Percentiles rank a stretch among this genome's conserved stretches.
phyloP scores from a whole-genome alignment of 371 early-diverging fungal genomes.

The Circinella minor region DNA sequence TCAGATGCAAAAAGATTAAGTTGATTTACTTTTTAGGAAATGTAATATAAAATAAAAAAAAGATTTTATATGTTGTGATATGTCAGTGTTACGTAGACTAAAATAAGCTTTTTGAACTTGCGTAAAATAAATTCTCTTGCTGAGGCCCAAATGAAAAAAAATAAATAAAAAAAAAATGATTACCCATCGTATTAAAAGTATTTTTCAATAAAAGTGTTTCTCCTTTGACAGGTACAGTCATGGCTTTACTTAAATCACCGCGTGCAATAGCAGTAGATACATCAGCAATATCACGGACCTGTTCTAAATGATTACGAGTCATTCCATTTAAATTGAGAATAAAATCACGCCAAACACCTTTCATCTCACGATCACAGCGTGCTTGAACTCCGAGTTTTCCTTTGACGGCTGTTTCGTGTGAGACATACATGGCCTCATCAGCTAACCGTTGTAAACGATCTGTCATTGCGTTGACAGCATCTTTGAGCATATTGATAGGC shows the following conservation, averaged over 20 bases:
- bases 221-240: constrained; percentile 70
- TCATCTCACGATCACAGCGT: constrained; percentile 53
- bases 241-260: constrained; percentile 73
- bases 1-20: constrained; percentile 57
- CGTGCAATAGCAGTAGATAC: constrained; percentile 75
- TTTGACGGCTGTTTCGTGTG: constrained; percentile 67
- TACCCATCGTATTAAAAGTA: constrained; percentile 79
- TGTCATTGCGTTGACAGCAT: constrained; percentile 72
- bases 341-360: constrained; percentile 77
- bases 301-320: constrained; percentile 69
- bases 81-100: background rate
- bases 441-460: constrained; percentile 60
- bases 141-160: too few relatives aligned
- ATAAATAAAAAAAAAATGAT: constrained; percentile 27
- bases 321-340: constrained; percentile 69
- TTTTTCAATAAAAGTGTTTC: constrained; percentile 73
- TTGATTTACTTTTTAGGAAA: constrained; percentile 40
- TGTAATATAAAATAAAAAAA: too few relatives aligned
- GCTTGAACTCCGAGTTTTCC: constrained; percentile 73
- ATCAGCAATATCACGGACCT: constrained; percentile 76
- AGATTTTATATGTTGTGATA: background rate
- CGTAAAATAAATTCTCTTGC: background rate
- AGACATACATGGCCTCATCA: constrained; percentile 63
- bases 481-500: constrained; percentile 53
- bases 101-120: constrained; percentile 4